Base-by-base conservation (phyloP, 2,329 filamentous ascomycete species). In the Cercospora sojina region DNA sequence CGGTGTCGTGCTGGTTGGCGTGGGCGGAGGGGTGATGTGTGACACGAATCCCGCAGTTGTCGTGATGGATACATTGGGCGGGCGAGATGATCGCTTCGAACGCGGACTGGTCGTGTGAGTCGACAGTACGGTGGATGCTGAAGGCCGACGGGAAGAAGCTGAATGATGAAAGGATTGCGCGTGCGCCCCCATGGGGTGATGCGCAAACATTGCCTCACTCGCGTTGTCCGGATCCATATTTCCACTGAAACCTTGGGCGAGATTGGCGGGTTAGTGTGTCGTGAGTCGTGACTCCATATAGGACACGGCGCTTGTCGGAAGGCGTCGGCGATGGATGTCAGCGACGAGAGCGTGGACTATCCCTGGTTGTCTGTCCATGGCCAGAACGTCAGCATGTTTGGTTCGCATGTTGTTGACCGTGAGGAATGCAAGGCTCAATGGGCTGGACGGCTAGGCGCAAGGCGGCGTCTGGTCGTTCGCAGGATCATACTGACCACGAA, bases 31-130 rank as follows among this genome's bases (percentile, higher is more conserved):
- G 6, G 70, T 71, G 23, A 70, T 71, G 23, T 66, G 66, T 25
- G 70, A 63, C 13, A 70, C 67, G 63, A 72, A 72, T 63, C 67
- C 67, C 31, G 66, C 66, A n/a, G 63, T 62, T 3, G 65, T 67
- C 29, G 59, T 61, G 27, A 55, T 63, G 12, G 64, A 62, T 10
- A 62, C 29, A 25, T 55, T 51, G 23, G 57, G 47, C 38, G 60
- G 65, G 32, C 64, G 60, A 35, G 64, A 57, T 13, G 64, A 56
- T 51, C 59, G 63, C 20, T 66, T 66, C 9, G 47, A n/a, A 18
- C 53, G 53, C 35, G 58, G 27, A 56, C 38, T 31, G 18, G 67
- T 60, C 31, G 32, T 53, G 53, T 32, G 55, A 18, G 58, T 29
- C 7, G 66, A 65, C 13, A 31, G 41, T 6, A 60, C 55, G 23